Conservation (phyloP, 2,329 filamentous ascomycete genomes). For the Penicillium sp. region DNA sequence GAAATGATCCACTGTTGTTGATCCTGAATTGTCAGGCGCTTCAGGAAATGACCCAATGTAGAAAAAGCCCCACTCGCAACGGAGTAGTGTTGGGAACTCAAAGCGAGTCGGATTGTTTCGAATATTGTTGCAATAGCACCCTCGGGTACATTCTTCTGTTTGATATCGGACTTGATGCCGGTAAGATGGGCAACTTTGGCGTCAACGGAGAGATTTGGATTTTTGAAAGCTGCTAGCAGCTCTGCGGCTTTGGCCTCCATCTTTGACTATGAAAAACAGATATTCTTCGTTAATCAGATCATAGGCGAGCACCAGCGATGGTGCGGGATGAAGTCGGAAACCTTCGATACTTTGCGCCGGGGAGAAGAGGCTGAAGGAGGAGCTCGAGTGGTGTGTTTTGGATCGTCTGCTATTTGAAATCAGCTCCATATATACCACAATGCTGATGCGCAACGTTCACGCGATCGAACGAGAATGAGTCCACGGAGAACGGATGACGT, state of each 20-base stretch:
- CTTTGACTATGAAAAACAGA: slow-evolving; percentile 11
- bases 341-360: background rate
- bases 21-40: slow-evolving; percentile 81
- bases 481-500: background rate
- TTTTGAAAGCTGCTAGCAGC: slow-evolving; percentile 56
- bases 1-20: slow-evolving; percentile 68
- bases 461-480: background rate
- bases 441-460: background rate
- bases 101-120: slow-evolving; percentile 75
- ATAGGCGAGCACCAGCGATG: slow-evolving; percentile 10
- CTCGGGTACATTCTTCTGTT: slow-evolving; percentile 87
- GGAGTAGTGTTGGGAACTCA: slow-evolving; percentile 72
- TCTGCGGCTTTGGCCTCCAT: slow-evolving; percentile 61
- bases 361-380: background rate
- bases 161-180: slow-evolving; percentile 81
- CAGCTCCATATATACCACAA: background rate
- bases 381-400: background rate
- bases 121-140: slow-evolving; percentile 69
- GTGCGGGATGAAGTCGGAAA: background rate
- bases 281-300: slow-evolving; percentile 12
- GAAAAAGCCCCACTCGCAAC: slow-evolving; percentile 84
- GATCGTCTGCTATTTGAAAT: background rate
- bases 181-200: slow-evolving; percentile 70
- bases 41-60: slow-evolving; percentile 81
- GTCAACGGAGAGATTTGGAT: slow-evolving; percentile 67